Evolutionary conservation across 1,284 basidiomycete species (phyloP), one percentile per base, ranked within the genome.

Genomic region (Papiliotrema terrestris): DNA sequence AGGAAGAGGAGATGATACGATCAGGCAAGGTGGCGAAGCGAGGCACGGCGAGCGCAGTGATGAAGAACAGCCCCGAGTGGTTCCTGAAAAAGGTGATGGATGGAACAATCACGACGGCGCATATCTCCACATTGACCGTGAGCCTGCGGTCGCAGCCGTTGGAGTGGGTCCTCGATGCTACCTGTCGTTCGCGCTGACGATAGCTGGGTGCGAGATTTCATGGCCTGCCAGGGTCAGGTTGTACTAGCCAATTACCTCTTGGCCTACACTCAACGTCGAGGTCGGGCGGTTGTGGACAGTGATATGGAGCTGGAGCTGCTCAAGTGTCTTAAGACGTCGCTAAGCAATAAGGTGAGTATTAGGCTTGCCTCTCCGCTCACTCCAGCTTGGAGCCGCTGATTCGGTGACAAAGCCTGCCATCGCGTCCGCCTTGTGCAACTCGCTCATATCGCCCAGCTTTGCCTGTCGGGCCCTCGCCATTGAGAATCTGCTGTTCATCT

Each of bases 271-370:
- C 54, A 61, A 41, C 54, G 63, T 6, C 47, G 61, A 84, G 86
- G 68, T 67, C 89, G 88, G 62, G 82, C 80, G 46, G 83, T 86
- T 51, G 74, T 78, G 23, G 92, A 97, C 65, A 80, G 76, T 37
- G 78, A 80, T 17, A 79, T 96, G 45, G 95, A 98, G 75, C 86
- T 91, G 55, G 94, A 97, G 76, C 81, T 94, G 46, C 83, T 91
- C 55, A 96, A 94, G 74, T 93, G 90, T 67, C 78, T 98, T 58
- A 88, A 86, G 66, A 85, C 85, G 37, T 88, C 96, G 37, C 81
- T 97, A 54, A 95, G 95, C 71, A 83, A 80, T 62, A 79, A 81
- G 60, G 88, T 89, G 66, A 59, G 83, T 78, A 22, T 8, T 17
- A 9, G 22, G n/a, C 22, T 23, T 36, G 20, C 29, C 19, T 36